Percentiles rank a stretch among this genome's conserved stretches.
Evolutionary conservation across 768 basidiomycete species (phyloP).

Genomic region (Leccinum pellstonianum): DNA sequence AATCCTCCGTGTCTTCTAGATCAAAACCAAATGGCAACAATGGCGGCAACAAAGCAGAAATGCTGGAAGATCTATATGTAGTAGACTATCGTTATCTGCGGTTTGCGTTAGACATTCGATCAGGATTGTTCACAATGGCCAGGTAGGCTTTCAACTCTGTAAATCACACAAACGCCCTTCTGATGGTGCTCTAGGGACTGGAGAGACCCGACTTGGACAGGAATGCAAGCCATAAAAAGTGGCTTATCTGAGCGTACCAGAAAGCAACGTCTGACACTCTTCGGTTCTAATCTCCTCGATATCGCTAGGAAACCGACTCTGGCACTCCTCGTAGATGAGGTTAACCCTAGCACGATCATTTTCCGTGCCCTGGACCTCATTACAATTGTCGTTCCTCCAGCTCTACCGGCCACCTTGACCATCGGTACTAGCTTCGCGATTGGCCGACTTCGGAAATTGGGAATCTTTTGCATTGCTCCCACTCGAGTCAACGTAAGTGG

Average conservation of each 20-base stretch:
- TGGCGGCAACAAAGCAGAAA: conserved; percentile 31
- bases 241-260: conserved; percentile 59
- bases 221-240: conserved; percentile 55
- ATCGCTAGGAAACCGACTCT: conserved; percentile 67
- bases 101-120: conserved; percentile 82
- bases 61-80: conserved; percentile 55
- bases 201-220: conserved; percentile 78
- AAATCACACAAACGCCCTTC: neutral
- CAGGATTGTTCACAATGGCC: conserved; percentile 78
- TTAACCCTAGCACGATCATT: conserved; percentile 64
- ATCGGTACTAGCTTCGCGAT: conserved; percentile 98
- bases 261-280: conserved; percentile 68
- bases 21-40: conserved; percentile 35
- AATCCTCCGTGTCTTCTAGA: conserved; percentile 24
- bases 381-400: conserved; percentile 96
- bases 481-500: conserved; percentile 94
- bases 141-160: conserved; percentile 46
- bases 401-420: conserved; percentile 93
- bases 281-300: conserved; percentile 86
- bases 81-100: conserved; percentile 93
- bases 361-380: conserved; percentile 92
- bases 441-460: conserved; percentile 76
- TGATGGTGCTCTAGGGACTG: conserved; percentile 63
- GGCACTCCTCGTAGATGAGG: too few relatives aligned
- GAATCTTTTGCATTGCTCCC: conserved; percentile 96